These are phyloP conservation scores for Globisporangium camurandrum DNA, from an alignment of 352 stramenopile genomes.

Conservation along the genomic window DNA sequence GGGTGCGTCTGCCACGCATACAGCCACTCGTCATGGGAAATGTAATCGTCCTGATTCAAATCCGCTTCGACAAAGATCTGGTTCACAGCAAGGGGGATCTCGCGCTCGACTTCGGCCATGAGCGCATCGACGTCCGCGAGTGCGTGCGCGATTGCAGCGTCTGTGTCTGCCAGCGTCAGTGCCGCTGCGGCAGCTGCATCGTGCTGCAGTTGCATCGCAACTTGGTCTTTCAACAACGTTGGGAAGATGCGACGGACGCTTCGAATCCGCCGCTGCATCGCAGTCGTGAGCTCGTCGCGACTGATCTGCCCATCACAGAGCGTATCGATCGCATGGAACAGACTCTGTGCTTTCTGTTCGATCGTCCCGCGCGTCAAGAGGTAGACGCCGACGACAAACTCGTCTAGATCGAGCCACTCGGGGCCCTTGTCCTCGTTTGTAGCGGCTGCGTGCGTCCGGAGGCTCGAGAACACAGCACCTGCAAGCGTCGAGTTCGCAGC, in stretches of 20 bases:
- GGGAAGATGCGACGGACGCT: slow-evolving; percentile 74
- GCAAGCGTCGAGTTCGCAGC: slow-evolving; percentile 54
- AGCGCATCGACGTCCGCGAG: slow-evolving; percentile 54
- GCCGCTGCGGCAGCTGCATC: slow-evolving; percentile 15
- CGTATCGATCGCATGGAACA: slow-evolving; percentile 72
- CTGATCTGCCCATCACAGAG: slow-evolving; percentile 64
- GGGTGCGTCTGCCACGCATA: slow-evolving; percentile 71
- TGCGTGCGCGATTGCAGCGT: slow-evolving; percentile 45
- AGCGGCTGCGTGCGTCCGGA: slow-evolving; percentile 55
- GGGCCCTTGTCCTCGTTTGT: slow-evolving; percentile 30
- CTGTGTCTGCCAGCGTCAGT: slow-evolving; percentile 26
- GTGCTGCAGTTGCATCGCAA: slow-evolving; percentile 52
- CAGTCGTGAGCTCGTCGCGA: slow-evolving; percentile 59
- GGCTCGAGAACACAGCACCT: slow-evolving; percentile 67
- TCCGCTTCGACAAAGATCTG: slow-evolving; percentile 78
- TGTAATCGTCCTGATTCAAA: slow-evolving; percentile 72
- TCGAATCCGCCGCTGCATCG: slow-evolving; percentile 62
- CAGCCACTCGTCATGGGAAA: slow-evolving; percentile 76
- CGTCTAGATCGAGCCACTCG: slow-evolving; percentile 66
- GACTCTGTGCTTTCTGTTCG: slow-evolving; percentile 67
- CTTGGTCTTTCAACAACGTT: slow-evolving; percentile 61
- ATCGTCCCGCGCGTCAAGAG: slow-evolving; percentile 76
- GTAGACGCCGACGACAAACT: slow-evolving; percentile 78
- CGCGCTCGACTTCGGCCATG: slow-evolving; percentile 73
- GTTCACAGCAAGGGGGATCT: slow-evolving; percentile 78